phyloP scores from a whole-genome alignment of 257 asterid genomes.

The Henckelia pumila region DNA sequence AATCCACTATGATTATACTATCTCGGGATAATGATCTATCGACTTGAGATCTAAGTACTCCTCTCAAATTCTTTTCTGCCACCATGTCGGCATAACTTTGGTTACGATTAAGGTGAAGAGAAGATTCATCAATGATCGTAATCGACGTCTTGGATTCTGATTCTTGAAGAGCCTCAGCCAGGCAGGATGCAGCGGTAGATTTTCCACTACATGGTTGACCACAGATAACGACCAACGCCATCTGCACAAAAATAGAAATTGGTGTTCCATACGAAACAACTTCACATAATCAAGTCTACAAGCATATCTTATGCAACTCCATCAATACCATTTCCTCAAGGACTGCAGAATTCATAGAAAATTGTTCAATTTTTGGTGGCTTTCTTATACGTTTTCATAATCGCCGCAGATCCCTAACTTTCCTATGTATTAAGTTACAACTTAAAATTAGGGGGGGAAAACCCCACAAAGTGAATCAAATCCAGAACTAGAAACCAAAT shows the following conservation, averaged over 20 bases:
- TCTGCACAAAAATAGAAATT: slow-evolving; percentile 30
- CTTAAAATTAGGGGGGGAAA: too few relatives aligned
- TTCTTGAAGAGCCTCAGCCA: slow-evolving; percentile 76
- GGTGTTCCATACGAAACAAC: not conserved
- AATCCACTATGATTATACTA: slow-evolving; percentile 74
- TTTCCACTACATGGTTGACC: slow-evolving; percentile 98
- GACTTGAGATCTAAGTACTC: slow-evolving; percentile 91
- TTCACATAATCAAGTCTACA: not conserved
- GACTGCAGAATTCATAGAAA: not conserved
- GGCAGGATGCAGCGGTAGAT: slow-evolving; percentile 71
- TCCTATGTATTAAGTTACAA: not conserved
- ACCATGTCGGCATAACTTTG: slow-evolving; percentile 80
- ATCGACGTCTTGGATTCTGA: slow-evolving; percentile 62
- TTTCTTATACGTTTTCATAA: not conserved
- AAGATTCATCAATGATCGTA: slow-evolving; percentile 65
- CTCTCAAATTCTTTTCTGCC: slow-evolving; percentile 87
- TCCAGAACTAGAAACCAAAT: not conserved
- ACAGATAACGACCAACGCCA: slow-evolving; percentile 97
- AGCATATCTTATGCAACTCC: slow-evolving; percentile 1
- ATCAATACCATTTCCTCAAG: not conserved
- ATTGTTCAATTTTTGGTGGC: not conserved
- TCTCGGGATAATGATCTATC: slow-evolving; percentile 84
- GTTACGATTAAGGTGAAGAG: slow-evolving; percentile 85
- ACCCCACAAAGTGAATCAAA: not conserved
- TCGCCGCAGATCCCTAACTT: not conserved